phyloP scores from a whole-genome alignment of 208 protist genomes.

The Naegleria fowleri region DNA sequence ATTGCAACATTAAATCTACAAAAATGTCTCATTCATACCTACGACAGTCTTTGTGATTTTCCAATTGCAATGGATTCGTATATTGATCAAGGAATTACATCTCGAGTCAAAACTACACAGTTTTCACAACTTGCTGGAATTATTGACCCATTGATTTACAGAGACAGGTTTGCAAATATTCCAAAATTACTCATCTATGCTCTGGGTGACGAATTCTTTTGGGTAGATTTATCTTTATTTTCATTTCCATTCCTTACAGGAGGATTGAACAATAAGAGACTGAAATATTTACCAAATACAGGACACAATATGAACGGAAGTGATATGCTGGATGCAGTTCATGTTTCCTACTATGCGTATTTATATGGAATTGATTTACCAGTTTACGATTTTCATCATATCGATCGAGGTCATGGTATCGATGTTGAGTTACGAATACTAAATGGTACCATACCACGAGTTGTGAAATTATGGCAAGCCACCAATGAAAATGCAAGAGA shows the following conservation, averaged over 20 bases:
- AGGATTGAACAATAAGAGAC: background rate
- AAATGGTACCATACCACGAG: background rate
- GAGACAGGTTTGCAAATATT: background rate
- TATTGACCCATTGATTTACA: background rate
- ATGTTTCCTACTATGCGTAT: background rate
- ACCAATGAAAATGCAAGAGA: background rate
- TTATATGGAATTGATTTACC: background rate
- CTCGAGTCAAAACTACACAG: background rate
- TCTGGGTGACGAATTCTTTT: background rate
- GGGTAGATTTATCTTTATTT: background rate
- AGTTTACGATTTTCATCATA: background rate
- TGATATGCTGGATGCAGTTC: background rate
- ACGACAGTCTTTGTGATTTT: slow-evolving; percentile 1
- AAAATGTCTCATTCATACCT: background rate
- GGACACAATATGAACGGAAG: background rate
- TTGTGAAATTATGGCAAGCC: background rate
- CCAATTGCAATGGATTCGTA: background rate
- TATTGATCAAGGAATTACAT: background rate
- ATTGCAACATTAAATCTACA: background rate
- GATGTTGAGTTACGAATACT: background rate
- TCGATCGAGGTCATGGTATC: background rate
- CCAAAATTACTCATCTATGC: background rate
- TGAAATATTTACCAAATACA: background rate
- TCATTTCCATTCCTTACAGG: background rate
- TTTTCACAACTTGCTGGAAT: background rate